Evolutionary conservation across 768 basidiomycete genomes (phyloP), one percentile per base, ranked within the genome.

Genomic region (Paxillus involutus): DNA sequence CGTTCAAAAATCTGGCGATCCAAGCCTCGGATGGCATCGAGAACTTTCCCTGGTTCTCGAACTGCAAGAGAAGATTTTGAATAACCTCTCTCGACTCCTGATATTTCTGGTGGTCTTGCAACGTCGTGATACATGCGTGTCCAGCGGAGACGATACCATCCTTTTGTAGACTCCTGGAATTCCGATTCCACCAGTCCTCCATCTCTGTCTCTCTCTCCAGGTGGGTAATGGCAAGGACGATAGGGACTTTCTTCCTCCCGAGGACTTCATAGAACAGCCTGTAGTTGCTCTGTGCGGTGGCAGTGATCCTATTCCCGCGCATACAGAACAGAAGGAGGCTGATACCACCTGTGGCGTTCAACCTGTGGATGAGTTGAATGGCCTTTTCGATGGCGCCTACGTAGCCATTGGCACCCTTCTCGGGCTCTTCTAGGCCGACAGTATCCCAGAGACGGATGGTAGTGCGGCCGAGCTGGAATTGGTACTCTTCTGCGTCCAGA

Each of bases 241-340:
- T 68, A 17, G 77, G 77, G 12, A 77, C 76, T 32, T 65, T 51
- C 30, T 55, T 56, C 48, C 59, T 64, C 39, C 78, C 77, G 4
- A 78, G 71, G 35, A 76, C 67, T 45, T 78, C 69, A 39, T 68
- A 58, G 60, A 77, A 76, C 16, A 77, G 53, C 3, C 59, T 52
- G 29, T 70, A 74, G 40, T 72, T 74, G 44, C 53, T 69, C 55
- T 59, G 61, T 49, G 60, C 60, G 43, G 63, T 64, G 26, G 59
- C 59, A 6, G 64, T 73, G 44, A 68, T 60, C 53, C 68, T 53
- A 16, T 49, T 60, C 2, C 64, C 72, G 17, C 73, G 71, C 3
- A 70, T 55, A 44, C 71, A 74, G 51, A 70, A 73, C 35, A 71
- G 24, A 30, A 71, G 60, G 19, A 71, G 66, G 39, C 60, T 61